Conservation (phyloP, 108 stramenopile genomes). For the Fragilaria radians region DNA sequence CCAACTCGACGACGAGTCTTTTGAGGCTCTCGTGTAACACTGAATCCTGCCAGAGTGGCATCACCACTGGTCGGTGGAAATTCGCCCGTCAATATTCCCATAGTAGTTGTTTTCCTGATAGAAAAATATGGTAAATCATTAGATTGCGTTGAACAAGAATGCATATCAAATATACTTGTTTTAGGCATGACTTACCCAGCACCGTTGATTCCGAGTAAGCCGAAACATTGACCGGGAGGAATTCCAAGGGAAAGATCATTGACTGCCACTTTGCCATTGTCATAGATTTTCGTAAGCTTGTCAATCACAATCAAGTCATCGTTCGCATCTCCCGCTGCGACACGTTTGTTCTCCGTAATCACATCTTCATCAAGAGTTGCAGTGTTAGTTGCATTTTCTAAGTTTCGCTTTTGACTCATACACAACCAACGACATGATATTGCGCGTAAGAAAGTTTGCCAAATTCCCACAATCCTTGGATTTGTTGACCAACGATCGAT, state of each 20-base stretch:
- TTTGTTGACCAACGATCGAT: slow-evolving; percentile 71
- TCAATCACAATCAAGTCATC: slow-evolving; percentile 74
- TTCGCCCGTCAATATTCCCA: slow-evolving; percentile 92
- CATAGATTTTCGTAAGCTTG: slow-evolving; percentile 77
- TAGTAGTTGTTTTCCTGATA: slow-evolving; percentile 70
- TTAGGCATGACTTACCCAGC: slow-evolving; percentile 44
- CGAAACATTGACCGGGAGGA: slow-evolving; percentile 85
- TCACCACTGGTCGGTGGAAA: slow-evolving; percentile 88
- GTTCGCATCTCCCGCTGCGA: slow-evolving; percentile 56
- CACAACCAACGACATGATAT: slow-evolving; percentile 18
- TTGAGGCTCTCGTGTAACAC: slow-evolving; percentile 72
- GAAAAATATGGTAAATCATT: too few species aligned
- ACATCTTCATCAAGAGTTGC: slow-evolving; percentile 81
- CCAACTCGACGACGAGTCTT: slow-evolving; percentile 75
- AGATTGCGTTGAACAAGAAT: too few species aligned
- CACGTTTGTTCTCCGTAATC: slow-evolving; percentile 65
- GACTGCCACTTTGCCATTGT: slow-evolving; percentile 87
- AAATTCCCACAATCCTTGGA: slow-evolving; percentile 34
- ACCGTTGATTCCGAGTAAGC: slow-evolving; percentile 77
- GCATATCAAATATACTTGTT: too few species aligned
- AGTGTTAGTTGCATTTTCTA: background rate
- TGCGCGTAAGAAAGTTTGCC: slow-evolving; percentile 24
- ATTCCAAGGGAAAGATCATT: slow-evolving; percentile 80
- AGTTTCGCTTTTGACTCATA: background rate
- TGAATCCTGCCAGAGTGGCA: slow-evolving; percentile 79